Evolutionary conservation across 2,329 filamentous ascomycete genomes (phyloP), one percentile per base, ranked within the genome.

Genomic region (Capronia epimyces): DNA sequence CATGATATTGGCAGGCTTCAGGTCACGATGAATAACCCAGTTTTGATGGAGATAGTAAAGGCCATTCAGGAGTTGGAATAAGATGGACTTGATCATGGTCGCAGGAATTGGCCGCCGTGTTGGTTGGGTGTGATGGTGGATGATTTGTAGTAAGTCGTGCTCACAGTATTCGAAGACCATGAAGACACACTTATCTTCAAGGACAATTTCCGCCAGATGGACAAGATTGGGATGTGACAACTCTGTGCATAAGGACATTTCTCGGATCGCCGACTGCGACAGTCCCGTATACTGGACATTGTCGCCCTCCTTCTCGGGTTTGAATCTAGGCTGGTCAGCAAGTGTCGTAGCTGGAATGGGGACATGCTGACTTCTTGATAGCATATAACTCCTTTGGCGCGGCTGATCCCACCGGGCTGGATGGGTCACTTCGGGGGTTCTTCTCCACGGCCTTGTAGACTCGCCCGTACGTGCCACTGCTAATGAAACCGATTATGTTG

Each of bases 161-260:
- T 98, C 93, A 60, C 93, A 93, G 68, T 95, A 98, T 69, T 97
- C 93, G 62, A 98, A 97, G 1, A 98, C 90, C 86, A 98, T 98
- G 71, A 90, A 98, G 67, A 98, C 97, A 72, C 90, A 96, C 73
- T 97, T 97, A 69, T 95, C 90, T 71, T 98, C 91, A 2, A 98
- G 77, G 63, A 98, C 95, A 63, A 95, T 97, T 70, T 98, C 93
- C 55, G 91, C 83, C 1, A 96, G 81, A 52, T 86, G 83, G 60
- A 98, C 91, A 27, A 98, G 84, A 66, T 97, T 97, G 50, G 81
- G 75, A 67, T 98, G 89, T 52, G 80, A 82, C 21, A 98, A 78
- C 66, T 98, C 93, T 31, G 88, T 93, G 71, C 93, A 98, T 0
- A 98, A 76, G 13, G 91, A 89, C 89, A 98, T 98, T 69, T 98